A percentile compares a stretch with the other conserved stretches of the same genome.
Evolutionary conservation across 106 monocot genomes (phyloP).

Genomic region (Dactylorhiza incarnata): DNA sequence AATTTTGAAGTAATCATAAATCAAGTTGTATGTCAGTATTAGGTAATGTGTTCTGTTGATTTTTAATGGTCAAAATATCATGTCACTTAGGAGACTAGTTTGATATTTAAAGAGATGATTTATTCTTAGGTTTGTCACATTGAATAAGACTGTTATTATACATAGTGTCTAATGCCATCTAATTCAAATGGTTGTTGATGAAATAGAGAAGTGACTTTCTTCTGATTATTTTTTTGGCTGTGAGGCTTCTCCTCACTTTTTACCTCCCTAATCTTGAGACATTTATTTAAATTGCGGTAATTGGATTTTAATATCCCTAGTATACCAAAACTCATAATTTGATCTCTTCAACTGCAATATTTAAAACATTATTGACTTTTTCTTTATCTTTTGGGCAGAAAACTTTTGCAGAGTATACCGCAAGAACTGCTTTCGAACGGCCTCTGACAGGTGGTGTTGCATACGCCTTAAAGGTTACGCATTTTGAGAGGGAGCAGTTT

Average conservation of each 20-base stretch:
- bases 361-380: neutral
- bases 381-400: slow-evolving; percentile 27
- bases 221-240: neutral
- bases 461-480: slow-evolving; percentile 63
- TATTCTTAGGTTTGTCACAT: neutral
- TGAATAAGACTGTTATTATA: neutral
- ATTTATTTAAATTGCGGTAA: neutral
- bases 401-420: slow-evolving; percentile 83
- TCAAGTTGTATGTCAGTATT: neutral
- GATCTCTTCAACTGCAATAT: neutral
- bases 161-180: neutral
- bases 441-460: slow-evolving; percentile 83
- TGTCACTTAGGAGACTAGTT: neutral
- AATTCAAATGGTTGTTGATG: neutral
- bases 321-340: neutral
- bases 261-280: neutral
- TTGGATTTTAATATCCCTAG: neutral
- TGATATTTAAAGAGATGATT: neutral
- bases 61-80: neutral
- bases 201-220: neutral
- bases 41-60: neutral
- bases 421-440: slow-evolving; percentile 85
- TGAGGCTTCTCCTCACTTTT: neutral
- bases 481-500: slow-evolving; percentile 60
- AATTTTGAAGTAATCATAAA: neutral